Evolutionary conservation across 495 filamentous ascomycete genomes (phyloP), one percentile per base, ranked within the genome.

Genomic region (Penicillium parvum): DNA sequence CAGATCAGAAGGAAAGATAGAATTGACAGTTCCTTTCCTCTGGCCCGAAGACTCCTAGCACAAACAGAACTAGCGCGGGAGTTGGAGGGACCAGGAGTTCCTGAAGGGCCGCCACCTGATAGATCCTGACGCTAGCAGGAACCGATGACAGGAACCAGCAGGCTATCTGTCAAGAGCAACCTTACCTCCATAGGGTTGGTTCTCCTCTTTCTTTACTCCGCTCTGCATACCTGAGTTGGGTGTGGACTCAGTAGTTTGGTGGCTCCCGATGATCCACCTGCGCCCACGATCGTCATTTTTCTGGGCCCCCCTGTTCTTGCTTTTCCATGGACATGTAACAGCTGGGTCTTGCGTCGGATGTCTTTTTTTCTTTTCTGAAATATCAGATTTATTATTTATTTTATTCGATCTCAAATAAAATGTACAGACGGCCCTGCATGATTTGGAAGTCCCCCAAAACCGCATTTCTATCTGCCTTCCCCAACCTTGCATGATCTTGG

Each of bases 251-350:
- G 50, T 58, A 63, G 59, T 59, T 62, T 60, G n/a, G 58, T 64
- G 60, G 60, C 48, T 64, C 52, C 48, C 39, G 21, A 57, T 58
- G n/a, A 52, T 49, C 61, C 63, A 64, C 64, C 48, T 28, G 32
- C 37, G 42, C 43, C 61, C 60, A 65, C 63, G 66, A 70, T 70
- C 66, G 66, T 66, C 66, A 60, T 54, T 63, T 63, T 67, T 52
- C 52, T 62, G 53, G 55, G 53, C 41, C 61, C 61, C 64, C 59
- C 52, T 53, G 55, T 62, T 60, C 58, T 57, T 57, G 38, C 44
- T 49, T 58, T 61, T 51, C 57, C 57, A 61, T 61, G 57, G 57
- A 53, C 50, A 44, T 59, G 49, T 53, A 46, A 47, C 46, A 59
- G 46, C 46, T 51, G 47, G 49, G 44, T 49, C 33, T 57, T 45